These are phyloP conservation scores for Trifolium dubium DNA, from an alignment of 306 rosid genomes.

Conservation along the genomic window DNA sequence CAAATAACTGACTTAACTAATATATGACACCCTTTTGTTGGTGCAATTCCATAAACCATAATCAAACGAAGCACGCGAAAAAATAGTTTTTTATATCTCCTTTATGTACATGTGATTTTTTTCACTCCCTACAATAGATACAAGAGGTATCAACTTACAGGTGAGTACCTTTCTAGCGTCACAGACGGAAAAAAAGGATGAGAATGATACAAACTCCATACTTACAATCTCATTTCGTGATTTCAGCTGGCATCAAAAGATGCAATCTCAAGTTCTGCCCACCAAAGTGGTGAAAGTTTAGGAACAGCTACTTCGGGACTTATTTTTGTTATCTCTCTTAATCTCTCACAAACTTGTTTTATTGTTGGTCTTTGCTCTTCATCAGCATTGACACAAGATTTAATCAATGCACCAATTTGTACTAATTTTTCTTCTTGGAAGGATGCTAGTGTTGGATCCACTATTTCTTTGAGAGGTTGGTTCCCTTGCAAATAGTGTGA, in stretches of 20 bases:
- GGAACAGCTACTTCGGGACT: conserved; percentile 81
- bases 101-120: conserved; percentile 60
- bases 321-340: conserved; percentile 77
- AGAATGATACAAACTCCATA: conserved; percentile 42
- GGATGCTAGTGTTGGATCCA: conserved; percentile 74
- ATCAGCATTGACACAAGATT: conserved; percentile 61
- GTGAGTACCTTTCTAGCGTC: conserved; percentile 37
- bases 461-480: conserved; percentile 56
- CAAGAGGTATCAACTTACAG: conserved; percentile 43
- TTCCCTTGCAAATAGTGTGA: conserved; percentile 59
- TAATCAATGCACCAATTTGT: conserved; percentile 59
- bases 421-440: conserved; percentile 65
- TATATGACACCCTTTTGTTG: conserved; percentile 36
- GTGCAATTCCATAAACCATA: conserved; percentile 36
- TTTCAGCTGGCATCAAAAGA: conserved; percentile 66
- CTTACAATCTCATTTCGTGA: conserved; percentile 34
- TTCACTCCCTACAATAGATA: conserved; percentile 43
- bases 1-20: conserved; percentile 39
- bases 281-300: conserved; percentile 92
- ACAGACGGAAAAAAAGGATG: conserved; percentile 30
- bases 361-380: conserved; percentile 62
- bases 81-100: conserved; percentile 40
- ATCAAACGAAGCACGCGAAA: conserved; percentile 37
- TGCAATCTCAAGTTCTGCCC: conserved; percentile 96
- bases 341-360: conserved; percentile 60